phyloP scores from a whole-genome alignment of 2,329 filamentous ascomycete genomes.

The Blastomyces silverae region DNA sequence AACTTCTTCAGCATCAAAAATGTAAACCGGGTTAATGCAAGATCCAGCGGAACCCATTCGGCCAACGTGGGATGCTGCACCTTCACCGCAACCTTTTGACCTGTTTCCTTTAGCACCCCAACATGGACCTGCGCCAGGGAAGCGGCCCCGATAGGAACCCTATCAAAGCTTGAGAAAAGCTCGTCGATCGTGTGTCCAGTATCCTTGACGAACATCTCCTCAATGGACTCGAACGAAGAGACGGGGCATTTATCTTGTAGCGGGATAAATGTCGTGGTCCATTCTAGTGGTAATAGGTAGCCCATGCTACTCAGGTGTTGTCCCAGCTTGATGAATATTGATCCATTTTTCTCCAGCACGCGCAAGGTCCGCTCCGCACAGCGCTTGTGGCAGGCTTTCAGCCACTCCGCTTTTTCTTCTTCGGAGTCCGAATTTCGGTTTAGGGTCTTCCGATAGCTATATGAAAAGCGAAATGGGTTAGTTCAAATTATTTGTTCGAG shows the following conservation, averaged over 20 bases:
- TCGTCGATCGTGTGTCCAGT: conserved; percentile 72
- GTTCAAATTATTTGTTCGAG: background rate
- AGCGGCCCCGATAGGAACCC: conserved; percentile 78
- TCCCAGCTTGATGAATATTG: conserved; percentile 96
- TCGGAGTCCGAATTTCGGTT: conserved; percentile 57
- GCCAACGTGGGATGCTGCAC: conserved; percentile 87
- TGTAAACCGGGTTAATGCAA: conserved; percentile 78
- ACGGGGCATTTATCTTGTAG: conserved; percentile 94
- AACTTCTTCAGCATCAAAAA: conserved; percentile 85
- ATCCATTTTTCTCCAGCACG: conserved; percentile 91
- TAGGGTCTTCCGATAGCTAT: conserved; percentile 78
- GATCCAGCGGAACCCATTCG: conserved; percentile 82
- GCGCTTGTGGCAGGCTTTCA: conserved; percentile 82
- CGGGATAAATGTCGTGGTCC: conserved; percentile 92
- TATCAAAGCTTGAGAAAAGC: conserved; percentile 78
- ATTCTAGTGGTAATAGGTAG: conserved; percentile 82
- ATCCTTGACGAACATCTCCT: conserved; percentile 77
- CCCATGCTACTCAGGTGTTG: conserved; percentile 96
- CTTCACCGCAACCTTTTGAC: conserved; percentile 88
- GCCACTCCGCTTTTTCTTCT: conserved; percentile 57
- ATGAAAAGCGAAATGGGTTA: conserved; percentile 8
- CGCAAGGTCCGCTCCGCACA: conserved; percentile 81
- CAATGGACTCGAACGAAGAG: conserved; percentile 78
- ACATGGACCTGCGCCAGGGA: conserved; percentile 92
- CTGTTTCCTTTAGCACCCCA: conserved; percentile 72